Conservation (phyloP, 306 rosid genomes). For the Cyamopsis tetragonoloba region DNA sequence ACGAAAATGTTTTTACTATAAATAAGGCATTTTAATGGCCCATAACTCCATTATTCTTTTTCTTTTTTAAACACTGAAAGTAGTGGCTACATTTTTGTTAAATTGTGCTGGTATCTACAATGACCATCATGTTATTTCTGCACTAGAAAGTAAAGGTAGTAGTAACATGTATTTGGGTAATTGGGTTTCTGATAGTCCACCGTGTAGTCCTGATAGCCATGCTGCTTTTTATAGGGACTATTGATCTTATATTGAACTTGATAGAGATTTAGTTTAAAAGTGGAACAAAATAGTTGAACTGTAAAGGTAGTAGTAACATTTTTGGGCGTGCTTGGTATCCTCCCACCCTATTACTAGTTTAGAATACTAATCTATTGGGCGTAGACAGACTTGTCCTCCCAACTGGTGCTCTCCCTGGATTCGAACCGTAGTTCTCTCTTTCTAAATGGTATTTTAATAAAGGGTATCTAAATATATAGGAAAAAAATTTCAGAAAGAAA, state of each 20-base stretch:
- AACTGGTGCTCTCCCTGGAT: too few relatives aligned
- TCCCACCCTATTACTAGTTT: too few relatives aligned
- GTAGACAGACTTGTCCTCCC: too few relatives aligned
- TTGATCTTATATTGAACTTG: background rate
- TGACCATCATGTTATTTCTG: background rate
- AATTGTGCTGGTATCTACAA: background rate
- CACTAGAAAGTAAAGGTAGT: background rate
- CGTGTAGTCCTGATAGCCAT: background rate
- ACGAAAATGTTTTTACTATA: background rate
- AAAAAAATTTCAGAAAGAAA: background rate
- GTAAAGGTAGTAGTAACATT: too few relatives aligned
- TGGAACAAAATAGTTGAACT: background rate
- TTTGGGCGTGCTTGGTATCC: too few relatives aligned
- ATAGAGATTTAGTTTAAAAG: background rate
- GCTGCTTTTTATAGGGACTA: background rate
- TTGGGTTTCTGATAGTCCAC: background rate
- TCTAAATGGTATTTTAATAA: background rate
- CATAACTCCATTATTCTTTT: background rate
- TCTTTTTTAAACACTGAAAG: background rate
- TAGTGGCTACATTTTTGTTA: background rate
- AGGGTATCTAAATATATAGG: background rate
- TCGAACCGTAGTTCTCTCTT: too few relatives aligned
- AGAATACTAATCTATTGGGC: too few relatives aligned
- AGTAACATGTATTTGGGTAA: too few relatives aligned
- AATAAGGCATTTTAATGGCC: background rate